Conservation (phyloP, 257 asterid species). For the Catharanthus roseus region DNA sequence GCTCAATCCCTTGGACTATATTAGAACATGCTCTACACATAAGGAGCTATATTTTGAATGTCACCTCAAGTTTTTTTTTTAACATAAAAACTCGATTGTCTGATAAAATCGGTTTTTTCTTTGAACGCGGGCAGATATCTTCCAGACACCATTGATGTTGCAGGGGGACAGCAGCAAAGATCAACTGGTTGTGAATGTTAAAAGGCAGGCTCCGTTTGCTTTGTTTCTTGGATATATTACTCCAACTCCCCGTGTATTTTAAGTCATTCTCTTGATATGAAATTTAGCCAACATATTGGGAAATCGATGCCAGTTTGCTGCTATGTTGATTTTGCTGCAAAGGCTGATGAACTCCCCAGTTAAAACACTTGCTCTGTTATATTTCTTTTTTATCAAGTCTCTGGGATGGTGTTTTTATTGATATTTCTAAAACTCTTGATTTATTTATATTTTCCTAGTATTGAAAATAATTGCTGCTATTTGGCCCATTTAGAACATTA, state of each 20-base stretch:
- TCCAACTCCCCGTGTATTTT: conserved; percentile 10
- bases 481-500: no score
- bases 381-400: no score
- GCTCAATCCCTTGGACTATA: background rate
- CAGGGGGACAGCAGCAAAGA: conserved; percentile 55
- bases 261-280: no score
- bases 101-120: background rate
- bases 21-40: background rate
- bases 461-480: no score
- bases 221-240: conserved; percentile 4
- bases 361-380: no score
- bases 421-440: no score
- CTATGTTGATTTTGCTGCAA: no score
- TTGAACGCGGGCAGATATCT: conserved; percentile 28
- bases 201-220: conserved; percentile 3
- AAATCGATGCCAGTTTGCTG: no score
- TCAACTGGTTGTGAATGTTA: conserved; percentile 64
- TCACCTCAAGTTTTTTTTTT: background rate
- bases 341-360: no score
- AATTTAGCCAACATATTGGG: no score
- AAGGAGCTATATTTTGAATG: background rate
- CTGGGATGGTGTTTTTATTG: no score
- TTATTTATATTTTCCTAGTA: no score
- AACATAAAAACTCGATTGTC: background rate
- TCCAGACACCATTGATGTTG: conserved; percentile 54